Evolutionary conservation across 192 early-diverging fungal species (phyloP).

Genomic region (Coemansia sp.): DNA sequence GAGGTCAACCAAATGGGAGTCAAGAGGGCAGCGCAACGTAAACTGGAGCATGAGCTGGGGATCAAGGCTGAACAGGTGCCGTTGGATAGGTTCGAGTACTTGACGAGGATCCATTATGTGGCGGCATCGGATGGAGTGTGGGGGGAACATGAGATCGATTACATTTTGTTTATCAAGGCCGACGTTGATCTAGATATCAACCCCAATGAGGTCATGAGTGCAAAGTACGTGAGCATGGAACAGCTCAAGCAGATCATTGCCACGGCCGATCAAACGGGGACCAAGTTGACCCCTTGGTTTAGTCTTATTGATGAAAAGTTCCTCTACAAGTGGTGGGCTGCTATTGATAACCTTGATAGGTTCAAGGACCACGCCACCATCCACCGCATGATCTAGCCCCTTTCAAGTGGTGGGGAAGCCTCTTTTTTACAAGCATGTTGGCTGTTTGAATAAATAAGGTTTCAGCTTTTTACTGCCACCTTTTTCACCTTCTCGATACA

Average conservation of each 20-base stretch:
- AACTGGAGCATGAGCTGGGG: slow-evolving; percentile 94
- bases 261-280: slow-evolving; percentile 53
- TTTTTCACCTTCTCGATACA: too few species aligned
- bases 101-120: slow-evolving; percentile 95
- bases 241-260: slow-evolving; percentile 78
- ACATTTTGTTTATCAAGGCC: slow-evolving; percentile 86
- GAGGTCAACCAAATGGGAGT: too few species aligned
- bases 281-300: slow-evolving; percentile 95
- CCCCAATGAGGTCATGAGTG: slow-evolving; percentile 87
- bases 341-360: slow-evolving; percentile 66
- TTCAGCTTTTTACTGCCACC: too few species aligned
- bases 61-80: slow-evolving; percentile 78
- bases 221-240: slow-evolving; percentile 77
- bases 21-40: slow-evolving; percentile 85
- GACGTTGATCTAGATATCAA: slow-evolving; percentile 75
- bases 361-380: slow-evolving; percentile 68
- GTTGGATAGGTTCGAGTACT: slow-evolving; percentile 79
- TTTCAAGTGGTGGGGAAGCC: too few species aligned
- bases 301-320: slow-evolving; percentile 88
- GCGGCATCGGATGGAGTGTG: slow-evolving; percentile 94
- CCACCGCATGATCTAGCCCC: slow-evolving; percentile 56
- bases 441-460: too few species aligned
- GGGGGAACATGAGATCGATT: slow-evolving; percentile 99
- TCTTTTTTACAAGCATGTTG: too few species aligned
- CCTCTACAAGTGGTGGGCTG: slow-evolving; percentile 96